Percentiles rank a stretch among this genome's conserved stretches.
phyloP scores from a whole-genome alignment of 345 rosid species.

The Salix caprea region DNA sequence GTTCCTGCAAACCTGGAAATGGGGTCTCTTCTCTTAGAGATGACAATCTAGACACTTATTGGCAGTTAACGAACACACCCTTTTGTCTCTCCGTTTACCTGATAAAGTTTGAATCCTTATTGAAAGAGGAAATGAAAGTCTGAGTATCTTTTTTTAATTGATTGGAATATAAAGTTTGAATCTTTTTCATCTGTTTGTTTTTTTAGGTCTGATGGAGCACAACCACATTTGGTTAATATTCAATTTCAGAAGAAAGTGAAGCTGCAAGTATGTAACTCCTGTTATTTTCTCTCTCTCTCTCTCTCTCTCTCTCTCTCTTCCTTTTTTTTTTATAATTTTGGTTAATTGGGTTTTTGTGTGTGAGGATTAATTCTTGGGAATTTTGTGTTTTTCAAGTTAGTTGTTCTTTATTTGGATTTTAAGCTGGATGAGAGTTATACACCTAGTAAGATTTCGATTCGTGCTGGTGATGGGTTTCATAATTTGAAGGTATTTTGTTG shows the following conservation, averaged over 20 bases:
- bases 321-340: background rate
- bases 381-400: constrained; percentile 43
- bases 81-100: background rate
- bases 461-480: constrained; percentile 93
- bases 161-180: background rate
- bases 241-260: constrained; percentile 95
- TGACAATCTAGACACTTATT: constrained; percentile 78
- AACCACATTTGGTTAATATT: constrained; percentile 90
- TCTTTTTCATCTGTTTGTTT: background rate
- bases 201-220: constrained; percentile 87
- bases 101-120: background rate
- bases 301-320: no score
- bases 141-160: background rate
- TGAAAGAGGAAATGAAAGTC: background rate
- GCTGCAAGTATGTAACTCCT: constrained; percentile 50
- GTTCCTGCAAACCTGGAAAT: constrained; percentile 94
- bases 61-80: constrained; percentile 59
- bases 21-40: constrained; percentile 83
- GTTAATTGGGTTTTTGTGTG: background rate
- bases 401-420: constrained; percentile 73
- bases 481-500: constrained; percentile 62
- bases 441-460: constrained; percentile 76
- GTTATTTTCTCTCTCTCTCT: background rate
- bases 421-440: constrained; percentile 96
- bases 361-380: background rate